Evolutionary conservation across 2,329 filamentous ascomycete genomes (phyloP).

Genomic region (Beauveria australis): DNA sequence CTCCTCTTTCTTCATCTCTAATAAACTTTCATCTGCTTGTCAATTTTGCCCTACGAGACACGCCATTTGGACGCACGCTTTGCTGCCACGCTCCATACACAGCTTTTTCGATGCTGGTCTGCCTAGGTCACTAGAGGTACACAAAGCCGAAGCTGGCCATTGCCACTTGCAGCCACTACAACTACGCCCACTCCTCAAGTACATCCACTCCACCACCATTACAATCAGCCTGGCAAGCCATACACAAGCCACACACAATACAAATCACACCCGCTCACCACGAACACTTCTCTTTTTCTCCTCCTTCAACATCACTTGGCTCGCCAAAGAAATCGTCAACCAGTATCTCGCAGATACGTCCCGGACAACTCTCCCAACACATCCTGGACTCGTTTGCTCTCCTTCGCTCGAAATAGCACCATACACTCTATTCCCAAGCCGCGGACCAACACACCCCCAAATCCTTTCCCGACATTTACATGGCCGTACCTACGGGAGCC

Average conservation of each 20-base stretch:
- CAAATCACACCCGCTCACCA: neutral
- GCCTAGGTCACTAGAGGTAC: neutral
- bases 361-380: neutral
- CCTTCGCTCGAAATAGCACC: neutral
- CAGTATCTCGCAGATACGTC: no score
- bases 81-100: neutral
- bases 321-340: no score
- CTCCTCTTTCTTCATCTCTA: no score
- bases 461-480: slow-evolving; percentile 19
- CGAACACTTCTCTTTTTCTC: neutral
- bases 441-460: neutral
- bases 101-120: neutral
- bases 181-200: neutral
- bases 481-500: slow-evolving; percentile 22
- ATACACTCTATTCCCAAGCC: neutral
- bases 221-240: neutral
- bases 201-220: neutral
- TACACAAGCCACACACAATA: neutral
- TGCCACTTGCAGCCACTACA: neutral
- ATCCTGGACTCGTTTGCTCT: neutral
- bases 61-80: neutral
- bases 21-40: no score
- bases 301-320: neutral
- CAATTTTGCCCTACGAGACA: neutral
- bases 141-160: slow-evolving; percentile 8